Base-by-base conservation (phyloP, 2,329 filamentous ascomycete genomes). In the Davidsoniella virescens region DNA sequence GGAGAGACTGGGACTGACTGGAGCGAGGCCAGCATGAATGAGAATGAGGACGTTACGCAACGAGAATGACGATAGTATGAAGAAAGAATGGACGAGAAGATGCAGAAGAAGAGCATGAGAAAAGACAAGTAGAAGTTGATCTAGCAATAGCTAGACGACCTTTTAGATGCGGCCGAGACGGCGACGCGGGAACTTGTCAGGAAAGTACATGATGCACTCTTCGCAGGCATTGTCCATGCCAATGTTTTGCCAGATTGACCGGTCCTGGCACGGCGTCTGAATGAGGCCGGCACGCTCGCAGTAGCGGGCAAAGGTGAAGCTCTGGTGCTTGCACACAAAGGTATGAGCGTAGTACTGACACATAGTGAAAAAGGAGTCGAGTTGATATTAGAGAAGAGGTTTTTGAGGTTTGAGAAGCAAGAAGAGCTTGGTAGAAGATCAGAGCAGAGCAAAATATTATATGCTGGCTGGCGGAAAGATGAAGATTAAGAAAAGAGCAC, bases 301-400 rank as follows among this genome's bases (percentile, higher is more conserved):
- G 57, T 62, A 63, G 56, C 60, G 57, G 46, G 63, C 64, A 43
- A 66, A 65, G 48, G 57, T 60, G 54, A 60, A 60, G 36, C 56
- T 56, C 46, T 58, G 54, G 58, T 65, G 63, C 50, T 61, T 62
- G 60, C 63, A 65, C 45, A 55, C 53, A 56, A 63, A 64, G 37
- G 56, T 57, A 55, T 65, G 62, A 53, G 63, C 63, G 58, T 65
- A 65, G 57, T 65, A 65, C 47, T 62, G 59, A 54, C 63, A 66
- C 64, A 65, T 65, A 10, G 29, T 57, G 54, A 40, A 4, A 39
- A 2, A 41, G 25, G 25, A 25, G 23, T 5, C 20, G 20, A 5
- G 17, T 17, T 26, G 5, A 20, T 16, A 7, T 14, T 29, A n/a
- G 4, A 18, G 7, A 44, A 38, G 12, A 8, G 26, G 36, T n/a